phyloP scores from a whole-genome alignment of 805 yeast species.

The Metschnikowia koreensis region DNA sequence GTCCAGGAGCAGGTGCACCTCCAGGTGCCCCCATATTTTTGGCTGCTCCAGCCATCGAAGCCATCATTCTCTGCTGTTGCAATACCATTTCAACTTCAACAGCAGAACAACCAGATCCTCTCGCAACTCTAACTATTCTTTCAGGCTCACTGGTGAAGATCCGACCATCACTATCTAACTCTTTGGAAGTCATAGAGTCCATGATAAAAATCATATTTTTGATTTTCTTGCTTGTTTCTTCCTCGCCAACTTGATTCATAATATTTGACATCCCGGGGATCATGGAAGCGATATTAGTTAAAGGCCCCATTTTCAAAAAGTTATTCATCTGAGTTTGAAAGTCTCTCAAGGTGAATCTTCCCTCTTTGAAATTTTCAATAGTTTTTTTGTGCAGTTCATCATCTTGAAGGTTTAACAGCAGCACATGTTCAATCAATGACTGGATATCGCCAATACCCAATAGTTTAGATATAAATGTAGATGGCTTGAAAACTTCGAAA shows the following conservation, averaged over 20 bases:
- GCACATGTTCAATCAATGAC: conserved; percentile 91
- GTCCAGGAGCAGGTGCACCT: conserved; percentile 29
- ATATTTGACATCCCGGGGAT: conserved; percentile 85
- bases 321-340: conserved; percentile 94
- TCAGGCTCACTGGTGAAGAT: conserved; percentile 77
- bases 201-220: conserved; percentile 86
- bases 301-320: conserved; percentile 94
- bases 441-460: conserved; percentile 95
- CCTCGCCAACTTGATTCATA: conserved; percentile 87
- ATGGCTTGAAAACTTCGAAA: conserved; percentile 86
- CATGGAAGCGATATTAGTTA: conserved; percentile 92
- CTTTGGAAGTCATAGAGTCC: conserved; percentile 95
- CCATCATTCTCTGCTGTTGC: conserved; percentile 91
- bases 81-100: conserved; percentile 91
- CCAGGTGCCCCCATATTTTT: conserved; percentile 51
- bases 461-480: conserved; percentile 83
- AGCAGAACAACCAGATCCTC: conserved; percentile 91
- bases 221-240: conserved; percentile 79
- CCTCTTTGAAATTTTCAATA: conserved; percentile 89
- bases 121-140: conserved; percentile 84
- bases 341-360: conserved; percentile 88
- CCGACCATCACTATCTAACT: conserved; percentile 86
- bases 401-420: conserved; percentile 67
- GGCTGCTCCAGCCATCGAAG: conserved; percentile 79
- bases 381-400: conserved; percentile 80